phyloP scores from a whole-genome alignment of 208 protist species.

The Leishmania guyanensis region DNA sequence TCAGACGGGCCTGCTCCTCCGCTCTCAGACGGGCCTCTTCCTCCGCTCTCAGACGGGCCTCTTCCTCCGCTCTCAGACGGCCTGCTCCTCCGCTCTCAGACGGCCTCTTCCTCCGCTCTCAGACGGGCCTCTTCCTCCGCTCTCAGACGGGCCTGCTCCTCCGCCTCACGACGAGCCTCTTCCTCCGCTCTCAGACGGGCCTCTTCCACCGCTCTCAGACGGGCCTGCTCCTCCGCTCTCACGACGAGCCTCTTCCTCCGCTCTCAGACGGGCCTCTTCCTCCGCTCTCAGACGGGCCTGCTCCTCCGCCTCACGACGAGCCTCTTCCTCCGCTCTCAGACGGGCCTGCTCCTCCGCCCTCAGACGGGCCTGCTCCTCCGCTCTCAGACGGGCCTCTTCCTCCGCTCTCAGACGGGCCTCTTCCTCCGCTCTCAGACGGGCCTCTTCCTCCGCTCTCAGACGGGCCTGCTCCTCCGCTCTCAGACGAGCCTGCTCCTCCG shows the following conservation, averaged over 20 bases:
- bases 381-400: constrained; percentile 17
- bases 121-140: constrained; percentile 21
- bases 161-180: constrained; percentile 23
- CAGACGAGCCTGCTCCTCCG: constrained; percentile 11
- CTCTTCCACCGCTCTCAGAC: constrained; percentile 22
- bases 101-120: constrained; percentile 26
- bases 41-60: constrained; percentile 33
- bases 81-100: constrained; percentile 21
- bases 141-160: constrained; percentile 65
- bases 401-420: constrained; percentile 23
- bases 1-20: constrained; percentile 41
- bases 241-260: constrained; percentile 49
- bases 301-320: constrained; percentile 25
- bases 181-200: constrained; percentile 77
- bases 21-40: constrained; percentile 41
- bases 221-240: constrained; percentile 42
- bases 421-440: constrained; percentile 39
- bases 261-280: constrained; percentile 38
- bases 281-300: constrained; percentile 84
- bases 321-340: constrained; percentile 45
- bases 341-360: constrained; percentile 53
- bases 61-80: constrained; percentile 36
- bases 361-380: not conserved
- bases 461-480: constrained; percentile 38
- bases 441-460: constrained; percentile 38